Base-by-base conservation (phyloP, 345 rosid species). In the Limnanthes douglasii region DNA sequence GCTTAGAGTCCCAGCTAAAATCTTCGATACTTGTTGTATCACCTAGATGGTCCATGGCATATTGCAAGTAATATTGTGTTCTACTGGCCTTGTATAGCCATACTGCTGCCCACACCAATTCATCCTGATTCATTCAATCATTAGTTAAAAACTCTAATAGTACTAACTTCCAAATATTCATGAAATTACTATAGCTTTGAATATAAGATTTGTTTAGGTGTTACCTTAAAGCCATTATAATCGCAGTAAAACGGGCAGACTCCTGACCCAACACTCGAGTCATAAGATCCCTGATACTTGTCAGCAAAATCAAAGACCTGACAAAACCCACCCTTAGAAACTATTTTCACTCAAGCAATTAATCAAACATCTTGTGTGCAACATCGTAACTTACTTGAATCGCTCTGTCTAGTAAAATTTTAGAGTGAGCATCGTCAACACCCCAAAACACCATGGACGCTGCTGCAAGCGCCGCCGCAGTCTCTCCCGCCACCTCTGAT, bases 211-310 rank as follows among this genome's bases (percentile, higher is more conserved):
- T 37, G 1, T 8, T n/a, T 10, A 5, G 9, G 12, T 10, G 5
- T 20, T 42, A 86, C 97, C 60, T 70, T 51, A 44, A 65, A 79
- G 12, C 93, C 95, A 30, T 79, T 65, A 51, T 39, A 76, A 14
- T 69, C 57, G 43, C 97, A 88, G 45, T 83, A 88, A 46, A 69
- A 88, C 19, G 93, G 93, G 34, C 97, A 88, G 23, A 73, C 88
- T 56, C 41, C 65, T 15, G 45, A 60, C 5, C 56, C 48, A 3
- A 88, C 65, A 33, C 43, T 38, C 31, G 59, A 60, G 39, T 79
- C 79, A 46, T 83, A 88, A 26, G 83, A 55, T 43, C 93, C 97
- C 37, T 76, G 46, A 21, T 69, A 44, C 54, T 37, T 60, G 45
- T 88, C 72, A 15, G 90, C 90, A 44, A 83, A 83, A 18, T 59